Base-by-base conservation (phyloP, 805 yeast genomes). In the Danielia reshetovae region DNA sequence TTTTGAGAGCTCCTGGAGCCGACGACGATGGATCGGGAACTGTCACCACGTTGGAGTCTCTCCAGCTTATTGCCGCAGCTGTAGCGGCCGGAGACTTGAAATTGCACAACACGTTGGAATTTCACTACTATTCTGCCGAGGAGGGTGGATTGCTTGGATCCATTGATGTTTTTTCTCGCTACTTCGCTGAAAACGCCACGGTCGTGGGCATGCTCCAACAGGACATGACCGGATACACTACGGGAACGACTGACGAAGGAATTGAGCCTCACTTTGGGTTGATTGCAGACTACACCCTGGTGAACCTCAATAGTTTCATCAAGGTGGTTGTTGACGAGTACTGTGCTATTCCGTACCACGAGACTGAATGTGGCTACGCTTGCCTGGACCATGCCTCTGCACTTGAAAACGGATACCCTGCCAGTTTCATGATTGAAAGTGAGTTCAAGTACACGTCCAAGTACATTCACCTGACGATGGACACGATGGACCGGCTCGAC, bases 361-460 rank as follows among this genome's bases (percentile, higher is more conserved):
- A 83, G 49, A 82, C 95, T 9, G 47, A 65, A 38, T 90, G 97
- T 62, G 96, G 96, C 1, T 87, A 88, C 52, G 93, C 95, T 0
- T 89, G 97, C 59, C 82, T 95, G 12, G 97, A 90, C 62, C 96
- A 88, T 58, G 82, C 93, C 4, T 79, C 94, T 30, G 96, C 96
- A 1, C 59, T 78, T 33, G 79, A 82, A 54, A 75, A 74, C 49
- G 97, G 97, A 0, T 87, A 70, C 59, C 97, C 97, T 4, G 74
- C 87, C 7, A 75, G 87, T 21, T 85, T 87, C 59, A 83, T 86
- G 29, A 76, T 83, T 44, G 98, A 93, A 59, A 72, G 86, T 28
- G 81, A 74, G 38, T 72, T 86, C 57, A 71, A 74, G 36, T 68
- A 69, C 43, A 69, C 79, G 3, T 79, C 77, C 58, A 81, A 80